Percentiles rank a stretch among this genome's conserved stretches.
Evolutionary conservation across 2,329 filamentous ascomycete genomes (phyloP).

Genomic region (Colletotrichum truncatum): DNA sequence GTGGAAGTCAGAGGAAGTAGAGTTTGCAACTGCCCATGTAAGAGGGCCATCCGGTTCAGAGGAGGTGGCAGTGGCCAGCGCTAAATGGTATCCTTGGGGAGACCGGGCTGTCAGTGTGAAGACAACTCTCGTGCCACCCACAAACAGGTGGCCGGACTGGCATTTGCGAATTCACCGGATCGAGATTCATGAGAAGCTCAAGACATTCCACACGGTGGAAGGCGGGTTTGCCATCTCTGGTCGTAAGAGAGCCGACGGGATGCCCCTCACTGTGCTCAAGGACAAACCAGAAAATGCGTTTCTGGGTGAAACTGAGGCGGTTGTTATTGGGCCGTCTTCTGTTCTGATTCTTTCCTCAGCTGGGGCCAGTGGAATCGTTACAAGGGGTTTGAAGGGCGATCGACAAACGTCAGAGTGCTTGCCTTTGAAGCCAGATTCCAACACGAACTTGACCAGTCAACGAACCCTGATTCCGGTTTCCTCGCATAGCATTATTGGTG

Average conservation of each 20-base stretch:
- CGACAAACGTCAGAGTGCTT: background rate
- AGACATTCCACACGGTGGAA: constrained; percentile 30
- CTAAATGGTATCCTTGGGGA: constrained; percentile 37
- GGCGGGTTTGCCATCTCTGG: constrained; percentile 36
- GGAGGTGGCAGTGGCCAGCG: background rate
- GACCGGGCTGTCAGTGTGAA: constrained; percentile 37
- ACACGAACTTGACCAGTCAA: constrained; percentile 36
- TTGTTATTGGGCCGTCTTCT: background rate
- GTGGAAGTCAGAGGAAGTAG: constrained; percentile 37
- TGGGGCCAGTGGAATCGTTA: background rate
- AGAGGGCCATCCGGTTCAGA: background rate
- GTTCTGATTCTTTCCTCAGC: constrained; percentile 15
- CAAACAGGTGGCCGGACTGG: constrained; percentile 44
- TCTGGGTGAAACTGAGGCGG: background rate
- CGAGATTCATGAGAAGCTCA: background rate
- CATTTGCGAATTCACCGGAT: constrained; percentile 39
- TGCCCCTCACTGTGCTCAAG: background rate
- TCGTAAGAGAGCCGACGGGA: background rate
- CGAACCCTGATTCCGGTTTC: constrained; percentile 33
- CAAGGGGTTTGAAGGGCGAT: background rate
- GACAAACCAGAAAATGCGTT: background rate
- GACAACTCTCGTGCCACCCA: constrained; percentile 39
- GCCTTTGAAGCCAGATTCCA: constrained; percentile 36
- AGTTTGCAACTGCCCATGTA: constrained; percentile 15
- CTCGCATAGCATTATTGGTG: background rate